Evolutionary conservation across 257 asterid genomes (phyloP).

Genomic region (Buddleja alternifolia): DNA sequence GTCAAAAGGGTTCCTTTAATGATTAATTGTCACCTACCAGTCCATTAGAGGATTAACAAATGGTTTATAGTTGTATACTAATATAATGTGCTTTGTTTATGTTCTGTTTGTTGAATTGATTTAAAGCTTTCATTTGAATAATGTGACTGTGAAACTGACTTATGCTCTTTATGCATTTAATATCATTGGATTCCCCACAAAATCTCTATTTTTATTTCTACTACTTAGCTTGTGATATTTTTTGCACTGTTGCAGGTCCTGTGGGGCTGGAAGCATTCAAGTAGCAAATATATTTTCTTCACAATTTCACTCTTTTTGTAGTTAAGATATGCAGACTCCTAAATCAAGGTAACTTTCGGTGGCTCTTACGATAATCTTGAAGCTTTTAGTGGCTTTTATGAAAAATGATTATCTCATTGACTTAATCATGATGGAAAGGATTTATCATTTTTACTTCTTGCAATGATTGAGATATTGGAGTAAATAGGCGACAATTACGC

Average conservation of each 20-base stretch:
- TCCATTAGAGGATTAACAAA: no score
- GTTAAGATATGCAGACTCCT: conserved; percentile 73
- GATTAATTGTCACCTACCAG: no score
- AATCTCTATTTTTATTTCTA: background rate
- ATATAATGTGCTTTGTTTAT: background rate
- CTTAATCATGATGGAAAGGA: conserved; percentile 25
- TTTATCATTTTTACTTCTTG: conserved; percentile 1
- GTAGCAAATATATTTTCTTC: conserved; percentile 16
- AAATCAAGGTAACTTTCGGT: conserved; percentile 65
- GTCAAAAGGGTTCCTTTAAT: no score
- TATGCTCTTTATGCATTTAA: conserved; percentile 32
- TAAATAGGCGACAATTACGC: conserved; percentile 21
- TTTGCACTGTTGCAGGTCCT: conserved; percentile 45
- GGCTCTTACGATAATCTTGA: conserved; percentile 30
- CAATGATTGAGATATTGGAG: conserved; percentile 22
- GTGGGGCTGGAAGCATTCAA: conserved; percentile 53
- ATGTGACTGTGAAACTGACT: background rate
- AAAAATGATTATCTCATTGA: conserved; percentile 26
- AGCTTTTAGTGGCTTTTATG: conserved; percentile 10
- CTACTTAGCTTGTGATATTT: conserved; percentile 39
- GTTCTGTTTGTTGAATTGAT: background rate
- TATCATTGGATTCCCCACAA: conserved; percentile 49
- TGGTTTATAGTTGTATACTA: no score
- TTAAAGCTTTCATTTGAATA: conserved; percentile 7
- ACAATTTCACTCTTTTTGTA: conserved; percentile 29